A percentile compares a stretch with the other conserved stretches of the same genome.
phyloP scores from a whole-genome alignment of 2,329 filamentous ascomycete genomes.

The Ceratocystis cacaofunesta region DNA sequence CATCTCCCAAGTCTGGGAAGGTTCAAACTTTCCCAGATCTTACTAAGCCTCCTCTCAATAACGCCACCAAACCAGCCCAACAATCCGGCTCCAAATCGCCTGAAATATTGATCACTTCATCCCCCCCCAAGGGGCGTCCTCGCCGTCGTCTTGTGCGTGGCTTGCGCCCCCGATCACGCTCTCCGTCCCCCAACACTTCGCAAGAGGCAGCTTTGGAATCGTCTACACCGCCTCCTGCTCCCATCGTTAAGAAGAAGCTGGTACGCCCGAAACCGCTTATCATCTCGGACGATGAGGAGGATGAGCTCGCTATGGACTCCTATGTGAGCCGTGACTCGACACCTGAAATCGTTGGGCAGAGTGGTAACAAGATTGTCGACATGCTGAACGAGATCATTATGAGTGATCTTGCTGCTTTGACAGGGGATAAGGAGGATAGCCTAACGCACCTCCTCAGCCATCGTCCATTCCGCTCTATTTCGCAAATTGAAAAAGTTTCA shows the following conservation, averaged over 20 bases:
- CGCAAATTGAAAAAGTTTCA: constrained; percentile 51
- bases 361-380: constrained; percentile 42
- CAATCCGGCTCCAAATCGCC: neutral
- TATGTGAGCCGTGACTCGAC: constrained; percentile 16
- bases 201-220: neutral
- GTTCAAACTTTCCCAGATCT: constrained; percentile 2
- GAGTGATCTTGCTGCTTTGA: constrained; percentile 68
- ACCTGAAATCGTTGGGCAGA: constrained; percentile 20
- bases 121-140: neutral
- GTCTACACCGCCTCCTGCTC: constrained; percentile 5
- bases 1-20: constrained; percentile 12
- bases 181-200: constrained; percentile 13
- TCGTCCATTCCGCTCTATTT: constrained; percentile 48
- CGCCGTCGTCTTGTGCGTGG: constrained; percentile 18
- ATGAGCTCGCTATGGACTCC: constrained; percentile 28
- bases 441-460: constrained; percentile 55
- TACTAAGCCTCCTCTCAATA: neutral
- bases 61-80: neutral
- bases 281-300: constrained; percentile 28
- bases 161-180: constrained; percentile 14
- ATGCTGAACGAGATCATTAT: constrained; percentile 71
- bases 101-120: neutral
- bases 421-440: constrained; percentile 54
- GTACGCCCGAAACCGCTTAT: constrained; percentile 17
- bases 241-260: constrained; percentile 5